Evolutionary conservation across 139 green algal genomes (phyloP), one percentile per base, ranked within the genome.

Genomic region (Chlorella sp.): DNA sequence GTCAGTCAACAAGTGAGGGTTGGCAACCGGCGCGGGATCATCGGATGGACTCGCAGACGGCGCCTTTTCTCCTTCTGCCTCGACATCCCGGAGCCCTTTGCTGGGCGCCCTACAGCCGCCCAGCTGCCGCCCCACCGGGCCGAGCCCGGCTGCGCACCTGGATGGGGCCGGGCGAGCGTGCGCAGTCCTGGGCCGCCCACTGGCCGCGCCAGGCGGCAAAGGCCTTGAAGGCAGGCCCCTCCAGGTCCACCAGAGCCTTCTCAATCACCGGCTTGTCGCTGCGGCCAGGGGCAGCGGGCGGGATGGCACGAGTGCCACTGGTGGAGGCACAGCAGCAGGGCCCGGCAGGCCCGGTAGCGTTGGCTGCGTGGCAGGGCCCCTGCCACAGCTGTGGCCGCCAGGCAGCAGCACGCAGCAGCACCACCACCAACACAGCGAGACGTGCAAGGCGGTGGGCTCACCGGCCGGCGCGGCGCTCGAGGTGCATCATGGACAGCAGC

Each of bases 171-270:
- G 92, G 92, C 73, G 48, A 87, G 28, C 89, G 64, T 84, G 86
- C 94, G 68, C 81, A 81, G 88, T 95, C 92, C 20, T 85, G 30
- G 17, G 88, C 22, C 19, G 83, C 87, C 92, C 92, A 95, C 7
- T 80, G 5, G 14, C 84, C 81, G 11, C 92, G 87, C 48, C 51
- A 2, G 30, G 81, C 32, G 26, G 48, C 67, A 73, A 90, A 95
- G 36, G 67, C 74, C 11, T 38, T 46, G 67, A 95, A 92, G 24
- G 89, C 62, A 1, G 78, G 58, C 24, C 91, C 90, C 7, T 93
- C 80, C 72, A 95, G 62, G 19, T 94, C 85, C 38, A 95, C 92
- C 48, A 94, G 84, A 17, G 87, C 85, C 82, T 94, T 95, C 14
- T 58, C 58, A 43, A 95, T 91, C 13, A 94, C 92, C 3, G 88